A percentile compares a stretch with the other conserved stretches of the same genome.
Conservation (phyloP, 2,329 filamentous ascomycete species). For the Akanthomyces lecanii region DNA sequence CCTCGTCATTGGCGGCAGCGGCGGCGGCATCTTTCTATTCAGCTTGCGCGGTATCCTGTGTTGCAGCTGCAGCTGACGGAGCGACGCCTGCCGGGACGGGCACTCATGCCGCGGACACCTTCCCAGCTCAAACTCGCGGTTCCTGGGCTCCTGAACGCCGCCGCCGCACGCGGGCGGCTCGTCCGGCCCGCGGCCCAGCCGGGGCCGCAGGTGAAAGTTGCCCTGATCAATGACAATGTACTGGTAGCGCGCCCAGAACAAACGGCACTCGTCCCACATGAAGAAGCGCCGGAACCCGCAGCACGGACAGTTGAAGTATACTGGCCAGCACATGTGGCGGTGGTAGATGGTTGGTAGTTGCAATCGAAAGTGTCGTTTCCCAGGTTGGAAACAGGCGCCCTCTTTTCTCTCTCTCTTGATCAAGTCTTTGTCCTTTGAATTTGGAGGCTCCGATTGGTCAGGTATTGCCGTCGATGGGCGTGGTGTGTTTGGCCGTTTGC, state of each 20-base stretch:
- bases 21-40: not conserved
- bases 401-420: not conserved
- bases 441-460: too few species aligned
- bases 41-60: not conserved
- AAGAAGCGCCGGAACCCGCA: conserved; percentile 10
- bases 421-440: not conserved
- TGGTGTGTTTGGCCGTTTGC: too few species aligned
- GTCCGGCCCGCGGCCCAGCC: not conserved
- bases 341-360: too few species aligned
- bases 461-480: too few species aligned
- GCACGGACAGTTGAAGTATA: not conserved
- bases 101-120: not conserved
- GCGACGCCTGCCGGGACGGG: not conserved
- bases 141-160: not conserved
- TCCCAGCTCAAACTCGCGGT: not conserved
- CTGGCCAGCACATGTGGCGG: conserved; percentile 1
- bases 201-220: conserved; percentile 7
- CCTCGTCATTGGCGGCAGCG: too few species aligned
- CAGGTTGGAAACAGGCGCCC: too few species aligned
- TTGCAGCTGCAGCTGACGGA: not conserved
- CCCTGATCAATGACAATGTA: conserved; percentile 10
- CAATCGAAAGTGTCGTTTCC: too few species aligned
- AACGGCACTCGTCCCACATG: conserved; percentile 11
- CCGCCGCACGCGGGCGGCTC: not conserved
- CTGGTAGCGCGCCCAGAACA: conserved; percentile 11